These are phyloP conservation scores for Albugo candida DNA, from an alignment of 352 stramenopile species.

Conservation along the genomic window DNA sequence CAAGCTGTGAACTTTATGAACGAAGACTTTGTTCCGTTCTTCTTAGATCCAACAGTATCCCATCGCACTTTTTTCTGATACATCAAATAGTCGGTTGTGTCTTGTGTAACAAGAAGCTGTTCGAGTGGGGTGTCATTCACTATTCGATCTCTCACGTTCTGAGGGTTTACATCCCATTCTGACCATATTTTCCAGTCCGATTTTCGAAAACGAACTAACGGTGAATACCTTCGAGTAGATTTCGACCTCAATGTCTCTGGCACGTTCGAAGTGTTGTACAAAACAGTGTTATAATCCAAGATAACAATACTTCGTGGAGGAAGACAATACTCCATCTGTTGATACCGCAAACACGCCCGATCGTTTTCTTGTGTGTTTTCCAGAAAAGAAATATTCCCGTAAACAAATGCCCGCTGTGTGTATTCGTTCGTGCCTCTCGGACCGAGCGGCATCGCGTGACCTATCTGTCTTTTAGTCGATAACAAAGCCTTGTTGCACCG, in stretches of 20 bases:
- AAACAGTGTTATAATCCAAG: slow-evolving; percentile 14
- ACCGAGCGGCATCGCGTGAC: slow-evolving; percentile 14
- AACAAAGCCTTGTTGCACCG: slow-evolving; percentile 34
- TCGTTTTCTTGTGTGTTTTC: not conserved
- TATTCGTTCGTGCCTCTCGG: slow-evolving; percentile 12
- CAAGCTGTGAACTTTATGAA: slow-evolving; percentile 28
- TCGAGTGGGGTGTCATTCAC: slow-evolving; percentile 20
- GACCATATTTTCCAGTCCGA: slow-evolving; percentile 33
- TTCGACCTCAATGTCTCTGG: slow-evolving; percentile 20
- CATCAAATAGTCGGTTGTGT: slow-evolving; percentile 38
- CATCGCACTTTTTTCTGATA: slow-evolving; percentile 29
- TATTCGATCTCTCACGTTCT: slow-evolving; percentile 15
- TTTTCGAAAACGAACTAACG: slow-evolving; percentile 13
- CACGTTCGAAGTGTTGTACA: slow-evolving; percentile 41
- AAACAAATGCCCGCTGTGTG: slow-evolving; percentile 18
- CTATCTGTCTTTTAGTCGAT: slow-evolving; percentile 23
- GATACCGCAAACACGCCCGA: slow-evolving; percentile 7
- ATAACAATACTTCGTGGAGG: slow-evolving; percentile 25
- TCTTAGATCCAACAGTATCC: not conserved
- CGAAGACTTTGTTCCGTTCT: not conserved
- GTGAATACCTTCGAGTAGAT: slow-evolving; percentile 19
- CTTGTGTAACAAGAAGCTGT: slow-evolving; percentile 29
- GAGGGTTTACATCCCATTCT: slow-evolving; percentile 12
- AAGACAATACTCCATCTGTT: slow-evolving; percentile 17
- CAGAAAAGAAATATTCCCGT: slow-evolving; percentile 24